Base-by-base conservation (phyloP, 768 basidiomycete species). In the Mycena rebaudengoi region DNA sequence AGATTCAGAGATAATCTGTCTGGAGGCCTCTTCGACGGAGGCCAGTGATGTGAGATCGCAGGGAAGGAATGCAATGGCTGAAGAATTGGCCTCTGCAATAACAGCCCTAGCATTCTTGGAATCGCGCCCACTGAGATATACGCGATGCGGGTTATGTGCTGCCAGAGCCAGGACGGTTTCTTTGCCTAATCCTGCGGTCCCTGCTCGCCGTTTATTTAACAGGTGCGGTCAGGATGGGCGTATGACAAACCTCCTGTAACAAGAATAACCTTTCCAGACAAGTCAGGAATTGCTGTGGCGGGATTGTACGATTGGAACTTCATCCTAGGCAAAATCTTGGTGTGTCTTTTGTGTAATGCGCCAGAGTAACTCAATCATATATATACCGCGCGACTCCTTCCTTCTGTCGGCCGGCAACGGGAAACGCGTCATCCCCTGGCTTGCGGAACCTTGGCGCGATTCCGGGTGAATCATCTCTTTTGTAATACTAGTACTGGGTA, bases 41-140 rank as follows among this genome's bases (percentile, higher is more conserved):
- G 21, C 45, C 26, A 62, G 65, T n/a, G 55, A 62, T 35, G 49
- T 40, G 49, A 62, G 46, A 56, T 66, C 55, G 51, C 65, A 66
- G 46, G 57, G 23, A 14, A 66, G 35, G 35, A 62, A 66, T 26
- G 21, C 40, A 5, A 59, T n/a, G 29, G 29, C 39, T 11, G 29
- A 8, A 18, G 63, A 16, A 6, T 54, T 50, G 44, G 50, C 39
- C 16, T 44, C 48, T 2, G 62, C 37, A 18, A 60, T 48, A 14
- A 67, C 25, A 13, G 48, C 26, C 2, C 37, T 39, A 3, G 51
- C 66, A 14, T 44, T 46, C 8, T 25, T 20, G 7, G 58, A n/a
- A 49, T 67, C 37, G 20, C 66, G 66, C 14, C 66, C 66, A n/a
- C 52, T 67, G 30, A 67, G 61, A 46, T 55, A 67, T 16, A 67